Evolutionary conservation across 2,329 filamentous ascomycete species (phyloP).

Genomic region (Incumbomyces lentus): DNA sequence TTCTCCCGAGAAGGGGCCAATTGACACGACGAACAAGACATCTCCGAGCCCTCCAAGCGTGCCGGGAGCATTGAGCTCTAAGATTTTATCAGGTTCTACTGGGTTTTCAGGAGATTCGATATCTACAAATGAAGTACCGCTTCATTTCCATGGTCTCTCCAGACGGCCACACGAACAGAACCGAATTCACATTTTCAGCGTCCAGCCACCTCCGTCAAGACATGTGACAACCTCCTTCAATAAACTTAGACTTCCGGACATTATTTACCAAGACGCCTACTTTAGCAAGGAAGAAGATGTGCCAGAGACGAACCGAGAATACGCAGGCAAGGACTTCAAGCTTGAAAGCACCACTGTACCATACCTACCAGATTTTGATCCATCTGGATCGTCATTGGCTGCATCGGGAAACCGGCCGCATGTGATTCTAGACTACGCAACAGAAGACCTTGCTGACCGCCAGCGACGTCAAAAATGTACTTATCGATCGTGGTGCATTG

Average conservation of each 20-base stretch:
- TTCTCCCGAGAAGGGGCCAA: constrained; percentile 35
- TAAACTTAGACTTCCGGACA: constrained; percentile 49
- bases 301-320: constrained; percentile 65
- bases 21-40: not conserved
- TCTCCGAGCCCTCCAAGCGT: not conserved
- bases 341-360: constrained; percentile 65
- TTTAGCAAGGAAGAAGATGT: constrained; percentile 80
- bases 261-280: constrained; percentile 74
- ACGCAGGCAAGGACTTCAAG: constrained; percentile 77
- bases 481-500: constrained; percentile 67
- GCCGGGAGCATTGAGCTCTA: not conserved
- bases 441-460: constrained; percentile 42
- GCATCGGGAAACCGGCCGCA: constrained; percentile 45
- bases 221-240: constrained; percentile 46
- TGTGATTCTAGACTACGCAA: constrained; percentile 39
- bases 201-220: constrained; percentile 19
- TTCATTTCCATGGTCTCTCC: not conserved
- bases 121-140: not conserved
- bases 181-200: constrained; percentile 21
- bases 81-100: not conserved
- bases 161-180: not conserved
- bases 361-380: constrained; percentile 70
- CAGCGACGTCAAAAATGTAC: constrained; percentile 48
- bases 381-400: constrained; percentile 46
- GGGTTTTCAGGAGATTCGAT: not conserved